phyloP scores from a whole-genome alignment of 2,329 filamentous ascomycete species.

The Graphilbum ipis-grandicollis region DNA sequence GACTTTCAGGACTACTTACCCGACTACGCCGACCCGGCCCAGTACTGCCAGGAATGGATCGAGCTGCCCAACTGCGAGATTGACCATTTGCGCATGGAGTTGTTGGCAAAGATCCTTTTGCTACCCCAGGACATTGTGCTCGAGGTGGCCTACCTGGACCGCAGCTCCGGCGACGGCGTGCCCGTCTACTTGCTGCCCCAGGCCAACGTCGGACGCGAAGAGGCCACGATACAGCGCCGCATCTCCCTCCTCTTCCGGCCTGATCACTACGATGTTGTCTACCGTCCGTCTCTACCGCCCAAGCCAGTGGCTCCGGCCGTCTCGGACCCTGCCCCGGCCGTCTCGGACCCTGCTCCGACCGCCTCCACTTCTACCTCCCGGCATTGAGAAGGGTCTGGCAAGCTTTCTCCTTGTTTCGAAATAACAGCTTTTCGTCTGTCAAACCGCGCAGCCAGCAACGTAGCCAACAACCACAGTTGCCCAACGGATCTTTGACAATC shows the following conservation, averaged over 20 bases:
- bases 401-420: too few species aligned
- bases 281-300: slow-evolving; percentile 20
- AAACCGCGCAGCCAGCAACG: too few species aligned
- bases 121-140: slow-evolving; percentile 63
- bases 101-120: slow-evolving; percentile 63
- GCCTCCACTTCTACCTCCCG: too few species aligned
- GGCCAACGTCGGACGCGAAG: slow-evolving; percentile 28
- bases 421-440: too few species aligned
- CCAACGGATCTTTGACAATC: too few species aligned
- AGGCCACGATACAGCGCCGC: slow-evolving; percentile 26
- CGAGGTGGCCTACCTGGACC: slow-evolving; percentile 82
- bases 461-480: too few species aligned
- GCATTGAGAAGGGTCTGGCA: too few species aligned
- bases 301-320: background rate
- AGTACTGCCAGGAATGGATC: slow-evolving; percentile 54
- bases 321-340: background rate
- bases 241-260: slow-evolving; percentile 48
- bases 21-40: slow-evolving; percentile 37
- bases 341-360: background rate
- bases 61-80: slow-evolving; percentile 70
- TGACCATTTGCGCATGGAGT: slow-evolving; percentile 70
- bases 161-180: slow-evolving; percentile 60
- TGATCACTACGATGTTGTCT: slow-evolving; percentile 89
- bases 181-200: slow-evolving; percentile 52
- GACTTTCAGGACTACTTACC: slow-evolving; percentile 58